phyloP scores from a whole-genome alignment of 1,284 basidiomycete species.

The Apiotrichum mycotoxinovorans region DNA sequence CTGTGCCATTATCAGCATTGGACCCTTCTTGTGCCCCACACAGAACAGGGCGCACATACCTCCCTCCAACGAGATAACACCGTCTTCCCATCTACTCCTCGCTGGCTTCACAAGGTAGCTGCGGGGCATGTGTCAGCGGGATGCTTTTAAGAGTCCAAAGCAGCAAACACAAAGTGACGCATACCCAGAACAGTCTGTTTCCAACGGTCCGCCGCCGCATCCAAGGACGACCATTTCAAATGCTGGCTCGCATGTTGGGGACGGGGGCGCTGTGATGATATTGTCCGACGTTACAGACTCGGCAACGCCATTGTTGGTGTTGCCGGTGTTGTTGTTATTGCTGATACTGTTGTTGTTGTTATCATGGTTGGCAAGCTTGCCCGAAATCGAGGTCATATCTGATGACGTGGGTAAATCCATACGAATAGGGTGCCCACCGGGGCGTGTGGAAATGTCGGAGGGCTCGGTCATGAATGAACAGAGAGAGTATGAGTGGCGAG shows the following conservation, averaged over 20 bases:
- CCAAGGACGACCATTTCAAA: slow-evolving; percentile 50
- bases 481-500: too few species aligned
- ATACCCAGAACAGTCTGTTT: slow-evolving; percentile 48
- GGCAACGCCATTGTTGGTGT: neutral
- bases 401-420: too few species aligned
- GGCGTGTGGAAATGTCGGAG: too few species aligned
- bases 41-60: slow-evolving; percentile 30
- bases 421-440: too few species aligned
- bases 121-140: neutral
- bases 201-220: slow-evolving; percentile 48
- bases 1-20: slow-evolving; percentile 17
- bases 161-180: slow-evolving; percentile 13
- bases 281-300: neutral
- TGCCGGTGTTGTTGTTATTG: too few species aligned
- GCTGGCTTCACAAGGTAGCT: slow-evolving; percentile 46
- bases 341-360: too few species aligned
- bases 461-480: too few species aligned
- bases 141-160: neutral
- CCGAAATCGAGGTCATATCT: too few species aligned
- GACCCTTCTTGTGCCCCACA: too few species aligned
- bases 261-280: neutral
- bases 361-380: too few species aligned
- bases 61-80: slow-evolving; percentile 45
- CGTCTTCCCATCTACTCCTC: slow-evolving; percentile 42
- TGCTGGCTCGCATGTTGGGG: slow-evolving; percentile 16